A percentile compares a stretch with the other conserved stretches of the same genome.
These are phyloP conservation scores for Byssochlamys sp. DNA, from an alignment of 2,329 filamentous ascomycete genomes.

Conservation along the genomic window DNA sequence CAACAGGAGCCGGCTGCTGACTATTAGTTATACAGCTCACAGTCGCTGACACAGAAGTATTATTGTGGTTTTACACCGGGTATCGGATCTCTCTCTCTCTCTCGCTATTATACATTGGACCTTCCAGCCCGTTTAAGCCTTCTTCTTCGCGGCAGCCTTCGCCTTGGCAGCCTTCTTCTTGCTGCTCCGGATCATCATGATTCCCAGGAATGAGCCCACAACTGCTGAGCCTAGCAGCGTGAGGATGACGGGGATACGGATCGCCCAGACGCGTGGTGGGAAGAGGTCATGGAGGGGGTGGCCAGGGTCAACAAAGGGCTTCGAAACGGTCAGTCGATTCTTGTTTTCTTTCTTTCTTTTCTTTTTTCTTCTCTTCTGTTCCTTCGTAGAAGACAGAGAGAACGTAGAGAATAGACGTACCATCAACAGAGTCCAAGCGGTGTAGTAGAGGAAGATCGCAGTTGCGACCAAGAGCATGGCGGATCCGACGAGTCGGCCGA, in stretches of 20 bases:
- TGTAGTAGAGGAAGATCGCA: conserved; percentile 80
- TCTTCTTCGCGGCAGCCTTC: conserved; percentile 75
- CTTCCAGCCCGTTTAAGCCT: conserved; percentile 32
- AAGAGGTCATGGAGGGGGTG: conserved; percentile 92
- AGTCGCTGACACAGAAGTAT: not conserved
- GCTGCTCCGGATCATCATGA: conserved; percentile 99
- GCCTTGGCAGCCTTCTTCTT: conserved; percentile 93
- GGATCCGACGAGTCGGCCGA: conserved; percentile 76
- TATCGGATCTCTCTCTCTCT: not conserved
- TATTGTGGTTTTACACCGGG: not conserved
- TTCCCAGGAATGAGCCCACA: conserved; percentile 86
- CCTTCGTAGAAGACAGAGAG: not conserved
- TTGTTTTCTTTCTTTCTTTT: too few relatives aligned
- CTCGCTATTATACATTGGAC: not conserved
- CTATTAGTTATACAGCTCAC: not conserved
- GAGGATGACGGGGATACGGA: conserved; percentile 94
- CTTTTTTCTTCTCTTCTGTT: not conserved
- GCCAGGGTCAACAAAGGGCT: conserved; percentile 95
- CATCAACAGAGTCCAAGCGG: conserved; percentile 94
- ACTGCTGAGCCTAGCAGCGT: conserved; percentile 84
- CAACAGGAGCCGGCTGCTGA: not conserved
- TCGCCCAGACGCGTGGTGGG: conserved; percentile 94
- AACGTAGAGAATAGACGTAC: conserved; percentile 42
- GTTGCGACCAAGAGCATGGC: conserved; percentile 67
- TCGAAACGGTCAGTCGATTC: conserved; percentile 1